Evolutionary conservation across 306 rosid genomes (phyloP).

Genomic region (Senna siamea): DNA sequence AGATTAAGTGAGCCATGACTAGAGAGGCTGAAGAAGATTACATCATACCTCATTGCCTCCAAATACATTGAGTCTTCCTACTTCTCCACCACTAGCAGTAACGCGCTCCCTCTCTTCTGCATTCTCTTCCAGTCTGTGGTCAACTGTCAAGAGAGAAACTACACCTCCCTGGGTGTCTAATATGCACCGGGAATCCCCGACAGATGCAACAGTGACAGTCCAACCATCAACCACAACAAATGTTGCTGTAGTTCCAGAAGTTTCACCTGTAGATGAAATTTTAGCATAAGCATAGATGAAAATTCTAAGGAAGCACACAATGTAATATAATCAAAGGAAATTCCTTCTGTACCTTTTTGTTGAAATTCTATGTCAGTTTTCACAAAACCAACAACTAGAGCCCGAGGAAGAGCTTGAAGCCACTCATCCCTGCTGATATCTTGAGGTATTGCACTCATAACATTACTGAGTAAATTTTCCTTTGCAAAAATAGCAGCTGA

Average conservation of each 20-base stretch:
- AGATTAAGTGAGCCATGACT: slow-evolving; percentile 18
- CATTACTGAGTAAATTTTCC: slow-evolving; percentile 77
- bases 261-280: slow-evolving; percentile 71
- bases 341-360: slow-evolving; percentile 66
- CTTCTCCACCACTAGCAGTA: slow-evolving; percentile 99
- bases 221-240: slow-evolving; percentile 89
- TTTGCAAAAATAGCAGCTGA: slow-evolving; percentile 93
- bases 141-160: slow-evolving; percentile 93
- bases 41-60: slow-evolving; percentile 85
- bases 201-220: slow-evolving; percentile 98
- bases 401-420: slow-evolving; percentile 98
- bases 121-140: slow-evolving; percentile 96
- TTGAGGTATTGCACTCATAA: slow-evolving; percentile 92
- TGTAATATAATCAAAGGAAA: slow-evolving; percentile 6
- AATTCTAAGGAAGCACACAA: not conserved
- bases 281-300: slow-evolving; percentile 26
- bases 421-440: slow-evolving; percentile 88
- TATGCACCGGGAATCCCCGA: slow-evolving; percentile 98
- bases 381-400: slow-evolving; percentile 94
- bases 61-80: slow-evolving; percentile 92
- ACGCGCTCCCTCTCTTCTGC: slow-evolving; percentile 96
- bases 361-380: slow-evolving; percentile 98
- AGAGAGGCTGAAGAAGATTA: slow-evolving; percentile 37
- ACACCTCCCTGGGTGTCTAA: slow-evolving; percentile 92
- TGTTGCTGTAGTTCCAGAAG: slow-evolving; percentile 99